phyloP scores from a whole-genome alignment of 2,329 filamentous ascomycete genomes.

The Aspergillus aculeatus region DNA sequence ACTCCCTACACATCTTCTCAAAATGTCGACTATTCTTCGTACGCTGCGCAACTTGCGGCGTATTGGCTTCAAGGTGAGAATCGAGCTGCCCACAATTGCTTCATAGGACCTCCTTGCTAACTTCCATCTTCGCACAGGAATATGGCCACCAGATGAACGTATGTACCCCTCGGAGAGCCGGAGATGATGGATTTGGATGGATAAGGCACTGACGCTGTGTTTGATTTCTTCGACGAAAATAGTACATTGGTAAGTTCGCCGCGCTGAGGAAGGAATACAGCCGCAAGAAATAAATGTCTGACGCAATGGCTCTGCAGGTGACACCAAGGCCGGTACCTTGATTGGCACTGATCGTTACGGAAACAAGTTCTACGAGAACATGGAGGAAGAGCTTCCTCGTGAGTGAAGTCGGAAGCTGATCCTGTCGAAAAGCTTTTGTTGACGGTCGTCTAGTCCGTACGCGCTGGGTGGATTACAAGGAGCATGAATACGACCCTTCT shows the following conservation, averaged over 20 bases:
- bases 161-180: constrained; percentile 32
- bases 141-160: constrained; percentile 91
- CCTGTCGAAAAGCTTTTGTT: constrained; percentile 13
- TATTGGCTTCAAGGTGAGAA: constrained; percentile 77
- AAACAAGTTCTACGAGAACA: constrained; percentile 98
- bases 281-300: constrained; percentile 11
- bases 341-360: constrained; percentile 85
- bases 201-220: constrained; percentile 22
- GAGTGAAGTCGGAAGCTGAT: constrained; percentile 36
- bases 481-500: constrained; percentile 61
- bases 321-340: constrained; percentile 89
- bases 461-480: constrained; percentile 96
- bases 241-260: constrained; percentile 44
- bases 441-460: constrained; percentile 67
- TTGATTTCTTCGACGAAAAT: constrained; percentile 17
- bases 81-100: constrained; percentile 13
- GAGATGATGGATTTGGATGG: background rate
- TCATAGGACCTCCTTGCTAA: constrained; percentile 35
- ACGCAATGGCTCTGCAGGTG: constrained; percentile 59
- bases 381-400: constrained; percentile 84
- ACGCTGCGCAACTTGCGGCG: constrained; percentile 83
- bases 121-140: constrained; percentile 58
- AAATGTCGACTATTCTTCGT: constrained; percentile 88
- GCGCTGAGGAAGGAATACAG: background rate
- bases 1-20: constrained; percentile 34